Evolutionary conservation across 257 asterid species (phyloP).

Genomic region (Pogostemon cablin): DNA sequence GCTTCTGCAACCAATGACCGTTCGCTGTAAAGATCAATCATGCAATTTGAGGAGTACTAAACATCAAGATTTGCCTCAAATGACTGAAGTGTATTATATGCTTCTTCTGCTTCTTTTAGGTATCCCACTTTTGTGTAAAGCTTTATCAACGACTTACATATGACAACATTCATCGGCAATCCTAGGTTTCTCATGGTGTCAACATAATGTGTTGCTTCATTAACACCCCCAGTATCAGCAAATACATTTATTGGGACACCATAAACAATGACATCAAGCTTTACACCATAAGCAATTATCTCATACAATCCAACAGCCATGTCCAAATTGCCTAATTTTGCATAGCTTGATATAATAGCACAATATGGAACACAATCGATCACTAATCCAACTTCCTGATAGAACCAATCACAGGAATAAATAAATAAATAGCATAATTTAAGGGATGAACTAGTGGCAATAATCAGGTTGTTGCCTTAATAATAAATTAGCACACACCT

Average conservation of each 20-base stretch:
- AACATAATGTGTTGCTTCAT: conserved; percentile 53
- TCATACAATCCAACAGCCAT: conserved; percentile 58
- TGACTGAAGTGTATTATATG: conserved; percentile 48
- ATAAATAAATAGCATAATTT: no score
- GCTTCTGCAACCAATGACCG: conserved; percentile 78
- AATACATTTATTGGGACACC: conserved; percentile 83
- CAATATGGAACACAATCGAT: conserved; percentile 75
- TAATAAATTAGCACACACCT: no score
- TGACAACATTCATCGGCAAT: conserved; percentile 56
- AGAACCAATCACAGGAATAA: no score
- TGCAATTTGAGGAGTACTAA: conserved; percentile 86
- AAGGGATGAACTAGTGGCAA: no score
- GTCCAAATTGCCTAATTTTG: conserved; percentile 57
- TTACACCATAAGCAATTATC: conserved; percentile 54
- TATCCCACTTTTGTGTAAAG: conserved; percentile 85
- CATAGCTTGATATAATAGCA: conserved; percentile 82
- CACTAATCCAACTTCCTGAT: no score
- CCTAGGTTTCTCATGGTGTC: conserved; percentile 54
- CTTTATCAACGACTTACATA: conserved; percentile 77
- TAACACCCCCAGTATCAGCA: conserved; percentile 73
- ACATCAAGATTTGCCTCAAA: conserved; percentile 55
- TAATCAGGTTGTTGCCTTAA: no score
- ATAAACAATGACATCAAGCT: conserved; percentile 76
- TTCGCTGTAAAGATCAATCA: conserved; percentile 87
- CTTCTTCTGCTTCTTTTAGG: conserved; percentile 77